phyloP scores from a whole-genome alignment of 2,329 filamentous ascomycete genomes.

The Grosmannia penicillata region DNA sequence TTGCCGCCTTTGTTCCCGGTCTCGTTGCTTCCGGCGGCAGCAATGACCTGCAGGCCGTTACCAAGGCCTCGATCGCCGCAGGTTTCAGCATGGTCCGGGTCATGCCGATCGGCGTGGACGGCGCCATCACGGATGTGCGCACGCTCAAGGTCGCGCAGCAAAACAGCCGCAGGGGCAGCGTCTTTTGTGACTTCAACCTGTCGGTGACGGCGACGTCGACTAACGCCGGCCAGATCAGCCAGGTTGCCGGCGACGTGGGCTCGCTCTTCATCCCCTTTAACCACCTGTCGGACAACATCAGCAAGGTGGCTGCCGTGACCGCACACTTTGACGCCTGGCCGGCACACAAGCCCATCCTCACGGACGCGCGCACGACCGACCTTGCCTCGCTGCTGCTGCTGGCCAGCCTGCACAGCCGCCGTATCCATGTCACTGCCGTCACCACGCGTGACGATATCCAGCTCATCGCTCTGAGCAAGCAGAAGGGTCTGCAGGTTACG shows the following conservation, averaged over 20 bases:
- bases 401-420: conserved; percentile 62
- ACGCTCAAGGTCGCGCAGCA: conserved; percentile 58
- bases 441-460: conserved; percentile 70
- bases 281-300: conserved; percentile 67
- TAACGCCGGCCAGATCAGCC: conserved; percentile 61
- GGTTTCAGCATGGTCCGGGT: conserved; percentile 72
- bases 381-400: conserved; percentile 67
- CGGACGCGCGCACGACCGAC: conserved; percentile 67
- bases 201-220: conserved; percentile 59
- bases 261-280: conserved; percentile 77
- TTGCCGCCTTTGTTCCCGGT: conserved; percentile 67
- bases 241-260: conserved; percentile 58
- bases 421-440: conserved; percentile 66
- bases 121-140: conserved; percentile 56
- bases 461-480: conserved; percentile 62
- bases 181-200: conserved; percentile 67
- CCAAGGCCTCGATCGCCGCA: conserved; percentile 56
- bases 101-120: conserved; percentile 61
- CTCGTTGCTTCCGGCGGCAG: conserved; percentile 48
- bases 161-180: conserved; percentile 47
- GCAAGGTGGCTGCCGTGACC: conserved; percentile 66
- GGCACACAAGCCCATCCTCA: conserved; percentile 63
- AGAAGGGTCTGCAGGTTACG: conserved; percentile 68
- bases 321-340: conserved; percentile 70
- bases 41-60: conserved; percentile 53